phyloP scores from a whole-genome alignment of 1,284 basidiomycete species.

The Sanghuangporus weigelae region DNA sequence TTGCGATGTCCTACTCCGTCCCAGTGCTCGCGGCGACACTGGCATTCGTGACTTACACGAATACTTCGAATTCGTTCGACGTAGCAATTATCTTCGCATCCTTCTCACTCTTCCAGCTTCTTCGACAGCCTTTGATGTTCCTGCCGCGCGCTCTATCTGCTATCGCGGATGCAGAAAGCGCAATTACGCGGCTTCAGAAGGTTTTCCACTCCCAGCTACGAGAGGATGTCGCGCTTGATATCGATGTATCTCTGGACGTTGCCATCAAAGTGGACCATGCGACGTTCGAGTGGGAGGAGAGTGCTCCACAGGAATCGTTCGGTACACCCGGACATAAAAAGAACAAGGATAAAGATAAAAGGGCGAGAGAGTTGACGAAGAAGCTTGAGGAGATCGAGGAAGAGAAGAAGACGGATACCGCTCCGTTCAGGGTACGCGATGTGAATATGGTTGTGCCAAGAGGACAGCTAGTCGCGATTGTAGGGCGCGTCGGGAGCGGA shows the following conservation, averaged over 20 bases:
- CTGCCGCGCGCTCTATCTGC: constrained; percentile 60
- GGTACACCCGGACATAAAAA: constrained; percentile 16
- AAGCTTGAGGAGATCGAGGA: constrained; percentile 19
- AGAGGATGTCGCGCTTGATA: constrained; percentile 33
- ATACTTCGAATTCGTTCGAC: constrained; percentile 50
- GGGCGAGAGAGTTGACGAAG: constrained; percentile 20
- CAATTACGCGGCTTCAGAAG: constrained; percentile 45
- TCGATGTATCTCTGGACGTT: constrained; percentile 41
- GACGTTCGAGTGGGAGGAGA: constrained; percentile 60
- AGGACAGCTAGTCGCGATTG: constrained; percentile 58
- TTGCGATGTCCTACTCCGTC: constrained; percentile 33
- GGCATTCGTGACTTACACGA: constrained; percentile 69
- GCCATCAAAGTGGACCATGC: constrained; percentile 51
- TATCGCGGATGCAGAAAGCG: constrained; percentile 61
- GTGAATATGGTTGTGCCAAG: constrained; percentile 51
- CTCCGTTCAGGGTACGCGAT: constrained; percentile 47
- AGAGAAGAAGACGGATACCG: constrained; percentile 23
- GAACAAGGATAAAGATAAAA: constrained; percentile 15
- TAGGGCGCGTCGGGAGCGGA: constrained; percentile 61
- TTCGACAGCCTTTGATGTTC: constrained; percentile 67
- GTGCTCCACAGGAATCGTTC: constrained; percentile 24
- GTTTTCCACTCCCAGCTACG: constrained; percentile 61
- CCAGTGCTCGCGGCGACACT: constrained; percentile 72
- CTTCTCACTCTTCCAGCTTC: constrained; percentile 62
- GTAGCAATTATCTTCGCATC: constrained; percentile 66